Base-by-base conservation (phyloP, 163 green algal genomes). In the Volvox carteri region DNA sequence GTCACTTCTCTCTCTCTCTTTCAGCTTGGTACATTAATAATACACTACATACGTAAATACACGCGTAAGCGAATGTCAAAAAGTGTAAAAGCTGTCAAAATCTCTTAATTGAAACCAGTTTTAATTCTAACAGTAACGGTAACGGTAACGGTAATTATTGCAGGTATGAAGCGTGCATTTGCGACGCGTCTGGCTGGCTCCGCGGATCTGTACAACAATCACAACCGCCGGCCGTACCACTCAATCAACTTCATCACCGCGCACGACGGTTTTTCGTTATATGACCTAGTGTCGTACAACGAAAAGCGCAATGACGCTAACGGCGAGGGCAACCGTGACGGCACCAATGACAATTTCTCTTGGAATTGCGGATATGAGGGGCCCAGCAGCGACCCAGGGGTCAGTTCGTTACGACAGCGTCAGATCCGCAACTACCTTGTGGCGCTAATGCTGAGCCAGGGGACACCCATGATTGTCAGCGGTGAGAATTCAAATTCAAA, bases 301-400 rank as follows among this genome's bases (percentile, higher is more conserved):
- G 90, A 90, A 25, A 99, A 99, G 93, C 97, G 98, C 93, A 99
- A 99, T 92, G 88, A 95, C 30, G 94, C 92, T 56, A 99, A 99
- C 78, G 96, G 96, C 30, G 96, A 98, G 93, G 83, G 90, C 83
- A 97, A 97, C 91, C 86, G 92, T 30, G 97, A 99, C 91, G 97
- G 97, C 86, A 96, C 87, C 74, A 99, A 98, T 89, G 97, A 99
- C 94, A 99, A 99, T 93, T 98, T 98, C 81, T 96, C 90, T 19
- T 99, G 98, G 98, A 99, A 99, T 93, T 99, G 98, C 93, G 97
- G 98, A 19, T 93, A 87, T 7, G 97, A 99, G 91, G 95, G 95
- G 33, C 62, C 84, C 25, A 91, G 76, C 7, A 54, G 56, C 19
- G 70, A 93, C 60, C 65, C 46, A 5, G 86, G 81, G 54, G 33